A percentile compares a stretch with the other conserved stretches of the same genome.
phyloP scores from a whole-genome alignment of 2,329 filamentous ascomycete genomes.

The Colletotrichum lentis region DNA sequence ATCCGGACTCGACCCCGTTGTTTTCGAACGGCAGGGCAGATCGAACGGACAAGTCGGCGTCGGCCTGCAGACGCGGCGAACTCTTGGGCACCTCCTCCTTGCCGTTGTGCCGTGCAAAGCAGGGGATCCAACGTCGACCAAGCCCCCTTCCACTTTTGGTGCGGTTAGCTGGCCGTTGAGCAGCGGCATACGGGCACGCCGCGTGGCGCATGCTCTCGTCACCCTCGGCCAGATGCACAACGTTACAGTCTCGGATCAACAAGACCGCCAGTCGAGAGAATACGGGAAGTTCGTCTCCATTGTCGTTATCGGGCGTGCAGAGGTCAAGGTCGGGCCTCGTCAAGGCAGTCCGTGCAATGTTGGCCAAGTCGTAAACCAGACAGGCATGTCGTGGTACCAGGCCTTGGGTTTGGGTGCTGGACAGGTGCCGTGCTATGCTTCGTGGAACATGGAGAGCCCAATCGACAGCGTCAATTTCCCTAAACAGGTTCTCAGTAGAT shows the following conservation, averaged over 20 bases:
- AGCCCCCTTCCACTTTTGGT: slow-evolving; percentile 16
- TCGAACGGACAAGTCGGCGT: slow-evolving; percentile 13
- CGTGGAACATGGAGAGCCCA: slow-evolving; percentile 1
- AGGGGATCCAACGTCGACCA: slow-evolving; percentile 29
- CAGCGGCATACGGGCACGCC: slow-evolving; percentile 27
- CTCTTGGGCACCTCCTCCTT: slow-evolving; percentile 2
- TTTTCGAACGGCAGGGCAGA: background rate
- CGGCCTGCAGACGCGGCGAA: background rate
- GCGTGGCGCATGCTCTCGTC: slow-evolving; percentile 33
- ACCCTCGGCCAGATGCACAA: slow-evolving; percentile 6
- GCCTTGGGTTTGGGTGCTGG: background rate
- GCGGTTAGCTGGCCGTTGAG: slow-evolving; percentile 20
- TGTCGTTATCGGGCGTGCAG: slow-evolving; percentile 6
- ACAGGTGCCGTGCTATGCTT: background rate
- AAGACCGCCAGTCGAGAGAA: background rate
- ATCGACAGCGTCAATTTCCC: slow-evolving; percentile 28
- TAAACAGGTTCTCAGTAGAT: slow-evolving; percentile 37
- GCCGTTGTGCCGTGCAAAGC: slow-evolving; percentile 27
- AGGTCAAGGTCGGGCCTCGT: slow-evolving; percentile 27
- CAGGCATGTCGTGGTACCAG: slow-evolving; percentile 22
- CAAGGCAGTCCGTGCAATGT: slow-evolving; percentile 32
- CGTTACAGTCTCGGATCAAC: background rate
- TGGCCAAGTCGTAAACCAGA: slow-evolving; percentile 12
- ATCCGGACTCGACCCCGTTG: background rate
- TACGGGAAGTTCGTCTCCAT: slow-evolving; percentile 3